Base-by-base conservation (phyloP, 2,329 filamentous ascomycete species). In the Periconia sp. region DNA sequence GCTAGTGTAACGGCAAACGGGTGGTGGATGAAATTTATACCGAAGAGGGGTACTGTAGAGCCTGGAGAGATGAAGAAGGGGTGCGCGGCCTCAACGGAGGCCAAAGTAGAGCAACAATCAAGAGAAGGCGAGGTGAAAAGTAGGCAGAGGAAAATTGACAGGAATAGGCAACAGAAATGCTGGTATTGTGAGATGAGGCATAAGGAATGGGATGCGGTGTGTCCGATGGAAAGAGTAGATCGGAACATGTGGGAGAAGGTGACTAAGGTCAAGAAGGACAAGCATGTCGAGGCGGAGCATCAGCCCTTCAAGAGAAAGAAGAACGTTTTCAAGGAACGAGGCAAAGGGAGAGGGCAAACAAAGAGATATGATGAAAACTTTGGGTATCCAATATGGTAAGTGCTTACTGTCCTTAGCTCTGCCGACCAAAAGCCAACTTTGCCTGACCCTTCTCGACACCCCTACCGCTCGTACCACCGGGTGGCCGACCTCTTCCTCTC, bases 361-460 rank as follows among this genome's bases (percentile, higher is more conserved):
- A 26, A 12, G n/a, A 8, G 15, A 16, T 21, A 8, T 22, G 17
- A 23, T 19, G 11, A 24, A 23, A 18, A 43, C 22, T n/a, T n/a
- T n/a, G n/a, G n/a, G n/a, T n/a, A n/a, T n/a, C n/a, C n/a, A n/a
- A n/a, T n/a, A n/a, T n/a, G n/a, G n/a, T n/a, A n/a, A n/a, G n/a
- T n/a, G n/a, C n/a, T n/a, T n/a, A n/a, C n/a, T n/a, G n/a, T 4
- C 18, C 31, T 40, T 32, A 45, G 17, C 18, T 23, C 15, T 33
- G 38, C 43, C 47, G 50, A 22, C 73, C 72, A 65, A 77, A 77
- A 11, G 67, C 69, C 44, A 77, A 52, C 50, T 61, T 73, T 33
- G 64, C 72, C 59, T 77, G 74, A 0, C 74, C 74, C 42, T 74
- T 76, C 48, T 73, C 73, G 4, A 59, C 56, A 3, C 59, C 55